A percentile compares a stretch with the other conserved stretches of the same genome.
phyloP scores from a whole-genome alignment of 768 basidiomycete species.

The Arthromyces matolae region DNA sequence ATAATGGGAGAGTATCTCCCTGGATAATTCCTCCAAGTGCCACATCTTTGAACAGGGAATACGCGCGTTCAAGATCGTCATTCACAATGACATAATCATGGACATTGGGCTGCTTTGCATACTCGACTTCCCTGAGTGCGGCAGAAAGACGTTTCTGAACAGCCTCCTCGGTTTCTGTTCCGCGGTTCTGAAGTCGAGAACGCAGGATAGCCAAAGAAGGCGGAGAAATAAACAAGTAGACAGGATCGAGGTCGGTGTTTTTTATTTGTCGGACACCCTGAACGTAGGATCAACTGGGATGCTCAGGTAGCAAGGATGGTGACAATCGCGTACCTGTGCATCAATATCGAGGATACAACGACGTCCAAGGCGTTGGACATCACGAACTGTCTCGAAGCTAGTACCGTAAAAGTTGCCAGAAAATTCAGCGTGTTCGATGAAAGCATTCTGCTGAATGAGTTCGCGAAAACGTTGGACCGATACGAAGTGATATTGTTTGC shows the following conservation, averaged over 20 bases:
- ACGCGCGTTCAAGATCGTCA: conserved; percentile 83
- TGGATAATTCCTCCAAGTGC: conserved; percentile 64
- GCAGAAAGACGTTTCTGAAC: conserved; percentile 73
- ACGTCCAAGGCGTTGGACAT: conserved; percentile 62
- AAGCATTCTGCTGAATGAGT: conserved; percentile 67
- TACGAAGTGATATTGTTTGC: conserved; percentile 87
- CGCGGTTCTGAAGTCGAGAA: conserved; percentile 68
- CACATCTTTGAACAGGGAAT: conserved; percentile 68
- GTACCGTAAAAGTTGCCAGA: conserved; percentile 94
- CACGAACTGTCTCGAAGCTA: conserved; percentile 69
- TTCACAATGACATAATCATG: conserved; percentile 90
- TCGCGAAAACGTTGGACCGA: conserved; percentile 63
- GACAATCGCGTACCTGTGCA: conserved; percentile 63
- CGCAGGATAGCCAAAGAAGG: conserved; percentile 74
- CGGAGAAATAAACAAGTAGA: conserved; percentile 91
- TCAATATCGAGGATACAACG: conserved; percentile 96
- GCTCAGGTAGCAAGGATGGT: not conserved
- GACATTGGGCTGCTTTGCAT: conserved; percentile 67
- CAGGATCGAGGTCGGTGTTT: conserved; percentile 71
- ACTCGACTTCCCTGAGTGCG: conserved; percentile 78
- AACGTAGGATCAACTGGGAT: conserved; percentile 15
- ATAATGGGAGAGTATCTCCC: conserved; percentile 63
- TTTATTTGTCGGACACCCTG: conserved; percentile 95
- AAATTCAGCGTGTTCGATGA: conserved; percentile 94
- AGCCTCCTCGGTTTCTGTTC: conserved; percentile 76